A percentile compares a stretch with the other conserved stretches of the same genome.
Evolutionary conservation across 2,329 filamentous ascomycete species (phyloP).

Genomic region (Xylaria sp.): DNA sequence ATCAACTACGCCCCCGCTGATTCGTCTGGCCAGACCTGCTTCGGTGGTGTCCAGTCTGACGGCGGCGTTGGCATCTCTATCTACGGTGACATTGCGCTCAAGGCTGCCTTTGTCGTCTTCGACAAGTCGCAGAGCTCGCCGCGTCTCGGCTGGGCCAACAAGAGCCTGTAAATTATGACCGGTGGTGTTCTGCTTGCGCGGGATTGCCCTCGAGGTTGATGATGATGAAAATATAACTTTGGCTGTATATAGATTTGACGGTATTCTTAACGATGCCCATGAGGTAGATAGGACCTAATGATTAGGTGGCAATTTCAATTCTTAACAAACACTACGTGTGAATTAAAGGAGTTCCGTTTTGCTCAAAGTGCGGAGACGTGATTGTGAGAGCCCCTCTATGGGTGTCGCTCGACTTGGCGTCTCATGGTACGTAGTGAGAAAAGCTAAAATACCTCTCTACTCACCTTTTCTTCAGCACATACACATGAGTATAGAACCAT

Average conservation of each 20-base stretch:
- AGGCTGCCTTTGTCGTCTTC: conserved; percentile 73
- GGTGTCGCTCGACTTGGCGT: too few species aligned
- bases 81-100: conserved; percentile 74
- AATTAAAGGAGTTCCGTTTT: not conserved
- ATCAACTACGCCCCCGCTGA: conserved; percentile 62
- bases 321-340: not conserved
- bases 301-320: not conserved
- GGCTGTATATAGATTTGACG: conserved; percentile 25
- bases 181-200: not conserved
- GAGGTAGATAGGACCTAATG: conserved; percentile 11
- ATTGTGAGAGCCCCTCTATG: not conserved
- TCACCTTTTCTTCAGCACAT: not conserved
- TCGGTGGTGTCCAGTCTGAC: conserved; percentile 70
- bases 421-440: too few species aligned
- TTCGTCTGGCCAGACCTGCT: conserved; percentile 62
- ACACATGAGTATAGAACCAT: not conserved
- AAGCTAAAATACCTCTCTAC: not conserved
- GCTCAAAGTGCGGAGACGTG: not conserved
- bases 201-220: not conserved
- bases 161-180: conserved; percentile 39
- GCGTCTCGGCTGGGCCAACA: conserved; percentile 57
- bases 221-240: not conserved
- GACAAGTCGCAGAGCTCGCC: conserved; percentile 55
- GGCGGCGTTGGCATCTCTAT: conserved; percentile 60
- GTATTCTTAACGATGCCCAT: conserved; percentile 23